These are phyloP conservation scores for Plantago ovata DNA, from an alignment of 257 asterid species.

Conservation along the genomic window DNA sequence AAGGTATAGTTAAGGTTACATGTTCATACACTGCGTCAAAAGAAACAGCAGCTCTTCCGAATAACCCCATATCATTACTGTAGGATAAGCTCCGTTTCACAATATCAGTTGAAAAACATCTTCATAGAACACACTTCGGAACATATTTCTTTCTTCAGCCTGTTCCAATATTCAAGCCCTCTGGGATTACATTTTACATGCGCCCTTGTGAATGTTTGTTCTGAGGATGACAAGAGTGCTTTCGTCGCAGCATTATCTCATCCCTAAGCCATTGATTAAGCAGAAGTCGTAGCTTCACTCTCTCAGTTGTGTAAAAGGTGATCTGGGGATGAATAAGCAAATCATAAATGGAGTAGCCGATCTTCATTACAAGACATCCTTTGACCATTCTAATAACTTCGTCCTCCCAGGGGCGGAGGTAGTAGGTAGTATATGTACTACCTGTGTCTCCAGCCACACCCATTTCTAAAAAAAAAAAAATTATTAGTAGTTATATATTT, in stretches of 20 bases:
- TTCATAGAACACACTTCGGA: slow-evolving; percentile 4
- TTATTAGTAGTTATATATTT: too few relatives aligned
- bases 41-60: slow-evolving; percentile 1
- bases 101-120: slow-evolving; percentile 1
- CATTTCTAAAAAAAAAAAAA: too few relatives aligned
- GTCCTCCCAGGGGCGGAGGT: too few relatives aligned
- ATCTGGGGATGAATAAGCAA: slow-evolving; percentile 35
- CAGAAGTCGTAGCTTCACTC: slow-evolving; percentile 39
- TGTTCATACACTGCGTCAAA: slow-evolving; percentile 2
- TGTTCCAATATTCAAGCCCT: slow-evolving; percentile 54
- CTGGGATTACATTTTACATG: slow-evolving; percentile 55
- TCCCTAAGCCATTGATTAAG: slow-evolving; percentile 67
- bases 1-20: neutral
- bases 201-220: slow-evolving; percentile 30
- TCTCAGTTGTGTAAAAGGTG: slow-evolving; percentile 35
- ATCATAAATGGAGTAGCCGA: slow-evolving; percentile 40
- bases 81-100: neutral
- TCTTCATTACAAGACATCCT: slow-evolving; percentile 31
- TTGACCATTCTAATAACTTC: slow-evolving; percentile 38
- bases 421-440: too few relatives aligned
- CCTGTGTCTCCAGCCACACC: too few relatives aligned
- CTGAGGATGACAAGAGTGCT: slow-evolving; percentile 59
- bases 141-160: slow-evolving; percentile 39
- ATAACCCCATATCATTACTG: neutral
- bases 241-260: slow-evolving; percentile 38